Base-by-base conservation (phyloP, 1,139 yeast species). In the Yamadazyma conglobata region DNA sequence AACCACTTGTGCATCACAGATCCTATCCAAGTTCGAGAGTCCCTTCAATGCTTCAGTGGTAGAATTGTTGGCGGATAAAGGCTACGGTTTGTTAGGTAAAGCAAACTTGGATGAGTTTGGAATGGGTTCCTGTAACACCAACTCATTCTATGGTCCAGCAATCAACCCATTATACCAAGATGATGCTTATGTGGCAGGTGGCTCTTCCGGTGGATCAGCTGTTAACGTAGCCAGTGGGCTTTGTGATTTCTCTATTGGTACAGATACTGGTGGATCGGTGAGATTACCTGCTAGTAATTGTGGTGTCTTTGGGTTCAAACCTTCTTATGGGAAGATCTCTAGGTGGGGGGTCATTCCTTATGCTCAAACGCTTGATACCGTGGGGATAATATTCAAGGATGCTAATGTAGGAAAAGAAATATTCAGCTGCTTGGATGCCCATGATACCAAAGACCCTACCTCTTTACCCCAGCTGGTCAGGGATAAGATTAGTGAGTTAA, bases 31-130 rank as follows among this genome's bases (percentile, higher is more conserved):
- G 23, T 91, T 83, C 50, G 49, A 48, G 7, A 79, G 95, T 20
- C 97, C 97, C 0, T 88, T 73, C 49, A 78, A 83, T 40, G 86
- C 96, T 5, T 86, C 96, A 0, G 84, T 81, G 2, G 75, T 77
- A 0, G 43, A 54, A 2, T 60, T 79, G 6, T 55, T 91, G n/a
- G 53, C 65, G 10, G 44, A 54, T 0, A 64, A 69, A 3, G 86
- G 88, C 0, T 68, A 71, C 15, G 46, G 55, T 1, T 51, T 79
- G n/a, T 58, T 79, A 0, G 97, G 95, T 0, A 91, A 89, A 55
- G 73, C 94, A n/a, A 91, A 91, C 46, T 65, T 93, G 73, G 99
- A 93, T 58, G 97, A 93, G 58, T 93, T 91, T 60, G 98, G 95
- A 2, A 93, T 93, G 98, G 99, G 98, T 3, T 79, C 86, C 4